Conservation (phyloP, 352 stramenopile species). For the Pythium utonaiense region DNA sequence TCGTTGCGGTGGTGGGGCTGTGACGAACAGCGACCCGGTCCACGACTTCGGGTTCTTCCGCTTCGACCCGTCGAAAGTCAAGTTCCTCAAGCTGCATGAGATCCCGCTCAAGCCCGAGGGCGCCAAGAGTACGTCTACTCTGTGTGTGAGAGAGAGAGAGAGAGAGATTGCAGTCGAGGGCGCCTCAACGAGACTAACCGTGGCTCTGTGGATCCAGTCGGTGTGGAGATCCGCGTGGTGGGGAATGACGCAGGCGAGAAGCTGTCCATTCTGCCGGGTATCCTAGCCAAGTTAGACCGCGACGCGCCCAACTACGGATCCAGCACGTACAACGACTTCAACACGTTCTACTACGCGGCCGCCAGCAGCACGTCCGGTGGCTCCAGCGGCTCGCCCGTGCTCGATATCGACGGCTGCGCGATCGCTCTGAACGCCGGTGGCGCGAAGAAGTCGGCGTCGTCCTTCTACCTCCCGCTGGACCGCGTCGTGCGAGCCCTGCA, state of each 20-base stretch:
- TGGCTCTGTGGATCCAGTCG: too few species aligned
- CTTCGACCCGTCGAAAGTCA: conserved; percentile 87
- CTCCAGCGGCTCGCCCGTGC: conserved; percentile 85
- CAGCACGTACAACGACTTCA: conserved; percentile 89
- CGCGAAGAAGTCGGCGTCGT: conserved; percentile 83
- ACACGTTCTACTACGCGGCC: conserved; percentile 91
- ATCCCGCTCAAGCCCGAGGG: conserved; percentile 84
- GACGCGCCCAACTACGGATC: conserved; percentile 87
- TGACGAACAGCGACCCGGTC: conserved; percentile 66
- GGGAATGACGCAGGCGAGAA: conserved; percentile 92
- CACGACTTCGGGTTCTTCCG: conserved; percentile 92
- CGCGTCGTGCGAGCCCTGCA: conserved; percentile 78
- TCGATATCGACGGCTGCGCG: conserved; percentile 84
- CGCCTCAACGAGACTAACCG: neutral
- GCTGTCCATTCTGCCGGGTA: conserved; percentile 87
- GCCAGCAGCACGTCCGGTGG: conserved; percentile 86
- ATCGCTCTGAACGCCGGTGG: conserved; percentile 91
- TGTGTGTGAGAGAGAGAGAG: too few species aligned
- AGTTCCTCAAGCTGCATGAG: conserved; percentile 83
- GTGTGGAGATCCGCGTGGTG: conserved; percentile 89
- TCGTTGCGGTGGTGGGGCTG: neutral
- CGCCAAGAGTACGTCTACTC: conserved; percentile 70
- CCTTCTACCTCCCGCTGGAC: conserved; percentile 89
- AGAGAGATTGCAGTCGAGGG: too few species aligned
- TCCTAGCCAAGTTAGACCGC: conserved; percentile 88